Percentiles rank a stretch among this genome's conserved stretches.
Evolutionary conservation across 805 yeast genomes (phyloP).

Genomic region (Schwanniomyces occidentalis): DNA sequence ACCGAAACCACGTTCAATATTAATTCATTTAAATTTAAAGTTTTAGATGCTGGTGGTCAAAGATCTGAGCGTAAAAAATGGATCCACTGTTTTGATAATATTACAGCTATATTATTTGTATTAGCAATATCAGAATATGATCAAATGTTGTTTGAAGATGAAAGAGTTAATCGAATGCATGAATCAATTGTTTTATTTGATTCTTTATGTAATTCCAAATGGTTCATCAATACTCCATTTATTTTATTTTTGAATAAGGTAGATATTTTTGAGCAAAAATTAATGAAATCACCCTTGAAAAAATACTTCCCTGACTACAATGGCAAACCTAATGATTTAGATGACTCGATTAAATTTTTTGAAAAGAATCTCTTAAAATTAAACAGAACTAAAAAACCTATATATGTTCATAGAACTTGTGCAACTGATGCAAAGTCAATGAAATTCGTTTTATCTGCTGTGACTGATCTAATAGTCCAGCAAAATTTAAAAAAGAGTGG

Average conservation of each 20-base stretch:
- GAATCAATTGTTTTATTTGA: slow-evolving; percentile 86
- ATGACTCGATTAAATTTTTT: slow-evolving; percentile 69
- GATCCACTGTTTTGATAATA: slow-evolving; percentile 92
- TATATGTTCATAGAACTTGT: slow-evolving; percentile 90
- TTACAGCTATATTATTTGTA: slow-evolving; percentile 85
- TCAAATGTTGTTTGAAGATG: slow-evolving; percentile 88
- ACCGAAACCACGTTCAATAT: slow-evolving; percentile 81
- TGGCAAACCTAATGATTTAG: slow-evolving; percentile 61
- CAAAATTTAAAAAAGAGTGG: slow-evolving; percentile 81
- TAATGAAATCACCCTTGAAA: slow-evolving; percentile 62
- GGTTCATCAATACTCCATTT: slow-evolving; percentile 86
- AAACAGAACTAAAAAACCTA: slow-evolving; percentile 68
- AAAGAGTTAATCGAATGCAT: slow-evolving; percentile 82
- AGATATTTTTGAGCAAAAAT: slow-evolving; percentile 75
- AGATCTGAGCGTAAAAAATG: slow-evolving; percentile 88
- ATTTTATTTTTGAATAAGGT: slow-evolving; percentile 87
- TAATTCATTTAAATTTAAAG: slow-evolving; percentile 62
- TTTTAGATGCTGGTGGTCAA: slow-evolving; percentile 97
- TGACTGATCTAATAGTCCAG: slow-evolving; percentile 86
- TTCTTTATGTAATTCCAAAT: slow-evolving; percentile 76
- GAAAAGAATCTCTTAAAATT: slow-evolving; percentile 64
- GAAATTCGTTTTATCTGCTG: slow-evolving; percentile 89
- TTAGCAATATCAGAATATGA: slow-evolving; percentile 91
- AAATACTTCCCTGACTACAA: slow-evolving; percentile 76
- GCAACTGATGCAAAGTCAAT: slow-evolving; percentile 91